Evolutionary conservation across 2,329 filamentous ascomycete genomes (phyloP).

Genomic region (Onygenales sp.): DNA sequence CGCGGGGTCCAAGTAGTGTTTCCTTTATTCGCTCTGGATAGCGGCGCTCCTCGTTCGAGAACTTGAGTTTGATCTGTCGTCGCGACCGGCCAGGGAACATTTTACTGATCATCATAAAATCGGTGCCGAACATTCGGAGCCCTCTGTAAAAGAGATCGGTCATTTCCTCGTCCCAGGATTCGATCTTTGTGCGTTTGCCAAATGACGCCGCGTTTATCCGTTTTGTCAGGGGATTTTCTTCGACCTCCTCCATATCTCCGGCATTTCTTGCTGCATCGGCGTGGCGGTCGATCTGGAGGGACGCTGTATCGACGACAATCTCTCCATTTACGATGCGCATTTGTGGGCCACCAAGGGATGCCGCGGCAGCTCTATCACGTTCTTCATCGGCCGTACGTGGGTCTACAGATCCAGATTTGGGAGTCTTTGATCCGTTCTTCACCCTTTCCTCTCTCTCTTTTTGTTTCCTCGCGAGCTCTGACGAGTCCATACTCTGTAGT

Average conservation of each 20-base stretch:
- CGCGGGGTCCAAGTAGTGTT: conserved; percentile 38
- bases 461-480: conserved; percentile 39
- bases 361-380: conserved; percentile 16
- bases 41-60: conserved; percentile 50
- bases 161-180: conserved; percentile 48
- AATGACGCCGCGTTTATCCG: conserved; percentile 38
- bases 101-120: conserved; percentile 55
- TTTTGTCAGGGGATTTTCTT: conserved; percentile 37
- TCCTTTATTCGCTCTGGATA: conserved; percentile 45
- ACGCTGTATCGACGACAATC: conserved; percentile 44
- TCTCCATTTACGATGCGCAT: conserved; percentile 49
- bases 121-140: conserved; percentile 53
- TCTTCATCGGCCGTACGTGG: conserved; percentile 20
- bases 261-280: conserved; percentile 41
- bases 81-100: conserved; percentile 51
- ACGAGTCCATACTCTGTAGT: conserved; percentile 48
- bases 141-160: conserved; percentile 56
- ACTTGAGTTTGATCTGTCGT: conserved; percentile 56
- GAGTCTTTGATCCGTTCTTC: background rate
- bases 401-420: conserved; percentile 6
- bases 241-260: conserved; percentile 36
- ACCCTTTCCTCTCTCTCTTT: conserved; percentile 27
- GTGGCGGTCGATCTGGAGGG: conserved; percentile 47
- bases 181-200: conserved; percentile 42
- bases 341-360: conserved; percentile 31